A percentile compares a stretch with the other conserved stretches of the same genome.
Evolutionary conservation across 208 protist species (phyloP).

Genomic region (Wallacemonas sp.): DNA sequence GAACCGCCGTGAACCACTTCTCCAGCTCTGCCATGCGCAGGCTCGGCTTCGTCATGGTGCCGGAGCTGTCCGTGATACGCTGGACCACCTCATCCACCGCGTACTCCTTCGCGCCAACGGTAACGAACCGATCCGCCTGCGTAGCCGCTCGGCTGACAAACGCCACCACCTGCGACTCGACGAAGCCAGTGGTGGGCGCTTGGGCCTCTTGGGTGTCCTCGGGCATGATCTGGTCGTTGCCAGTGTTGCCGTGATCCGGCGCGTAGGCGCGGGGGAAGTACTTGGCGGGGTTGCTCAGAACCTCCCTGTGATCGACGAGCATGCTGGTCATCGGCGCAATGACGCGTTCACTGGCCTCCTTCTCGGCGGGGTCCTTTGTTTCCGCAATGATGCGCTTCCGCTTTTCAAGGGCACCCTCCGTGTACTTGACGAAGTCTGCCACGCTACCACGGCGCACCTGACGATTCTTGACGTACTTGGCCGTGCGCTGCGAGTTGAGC

Average conservation of each 20-base stretch:
- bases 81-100: slow-evolving; percentile 49
- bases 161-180: slow-evolving; percentile 30
- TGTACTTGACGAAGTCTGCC: slow-evolving; percentile 36
- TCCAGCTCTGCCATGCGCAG: slow-evolving; percentile 23
- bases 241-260: slow-evolving; percentile 7
- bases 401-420: slow-evolving; percentile 23
- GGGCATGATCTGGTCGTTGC: not conserved
- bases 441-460: slow-evolving; percentile 47
- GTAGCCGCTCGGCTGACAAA: slow-evolving; percentile 23
- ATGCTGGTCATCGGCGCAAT: slow-evolving; percentile 13
- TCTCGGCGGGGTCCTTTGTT: slow-evolving; percentile 10
- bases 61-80: slow-evolving; percentile 2
- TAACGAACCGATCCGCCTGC: slow-evolving; percentile 18
- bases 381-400: slow-evolving; percentile 17
- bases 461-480: slow-evolving; percentile 27
- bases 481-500: slow-evolving; percentile 21
- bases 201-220: not conserved
- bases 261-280: slow-evolving; percentile 34
- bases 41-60: slow-evolving; percentile 13
- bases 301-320: slow-evolving; percentile 29
- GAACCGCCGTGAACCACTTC: slow-evolving; percentile 21
- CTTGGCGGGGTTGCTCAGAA: slow-evolving; percentile 23
- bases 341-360: slow-evolving; percentile 9
- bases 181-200: slow-evolving; percentile 16
- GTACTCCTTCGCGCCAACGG: slow-evolving; percentile 33